phyloP scores from a whole-genome alignment of 1,284 basidiomycete species.

The Leccinum fallax region DNA sequence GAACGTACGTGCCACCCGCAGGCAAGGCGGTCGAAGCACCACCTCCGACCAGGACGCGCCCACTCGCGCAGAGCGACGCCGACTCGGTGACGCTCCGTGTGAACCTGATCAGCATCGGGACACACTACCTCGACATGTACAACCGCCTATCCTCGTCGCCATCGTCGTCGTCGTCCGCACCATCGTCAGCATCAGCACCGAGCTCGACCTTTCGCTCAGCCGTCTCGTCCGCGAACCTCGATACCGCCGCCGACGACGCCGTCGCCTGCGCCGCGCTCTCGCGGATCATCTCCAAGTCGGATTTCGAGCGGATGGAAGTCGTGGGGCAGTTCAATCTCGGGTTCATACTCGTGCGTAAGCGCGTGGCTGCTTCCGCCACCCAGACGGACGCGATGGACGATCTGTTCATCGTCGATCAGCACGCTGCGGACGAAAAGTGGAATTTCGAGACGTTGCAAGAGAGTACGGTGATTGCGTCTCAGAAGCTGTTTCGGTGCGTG shows the following conservation, averaged over 20 bases:
- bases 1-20: constrained; percentile 21
- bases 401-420: constrained; percentile 93
- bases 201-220: constrained; percentile 29
- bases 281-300: constrained; percentile 85
- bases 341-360: constrained; percentile 86
- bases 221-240: constrained; percentile 57
- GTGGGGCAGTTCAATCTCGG: constrained; percentile 97
- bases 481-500: constrained; percentile 76
- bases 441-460: constrained; percentile 95
- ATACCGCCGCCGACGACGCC: constrained; percentile 56
- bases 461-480: constrained; percentile 86
- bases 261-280: constrained; percentile 76
- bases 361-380: background rate
- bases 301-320: constrained; percentile 86
- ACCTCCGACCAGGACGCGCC: constrained; percentile 1
- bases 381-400: constrained; percentile 60
- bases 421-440: constrained; percentile 94
- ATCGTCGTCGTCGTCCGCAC: background rate
- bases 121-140: constrained; percentile 29
- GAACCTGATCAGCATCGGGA: constrained; percentile 44
- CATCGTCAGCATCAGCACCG: background rate
- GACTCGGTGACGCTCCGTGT: constrained; percentile 29
- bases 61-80: background rate
- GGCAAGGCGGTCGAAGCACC: constrained; percentile 19
- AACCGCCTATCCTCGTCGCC: constrained; percentile 4